A percentile compares a stretch with the other conserved stretches of the same genome.
Conservation (phyloP, 495 filamentous ascomycete genomes). For the Penicillium bialowiezense region DNA sequence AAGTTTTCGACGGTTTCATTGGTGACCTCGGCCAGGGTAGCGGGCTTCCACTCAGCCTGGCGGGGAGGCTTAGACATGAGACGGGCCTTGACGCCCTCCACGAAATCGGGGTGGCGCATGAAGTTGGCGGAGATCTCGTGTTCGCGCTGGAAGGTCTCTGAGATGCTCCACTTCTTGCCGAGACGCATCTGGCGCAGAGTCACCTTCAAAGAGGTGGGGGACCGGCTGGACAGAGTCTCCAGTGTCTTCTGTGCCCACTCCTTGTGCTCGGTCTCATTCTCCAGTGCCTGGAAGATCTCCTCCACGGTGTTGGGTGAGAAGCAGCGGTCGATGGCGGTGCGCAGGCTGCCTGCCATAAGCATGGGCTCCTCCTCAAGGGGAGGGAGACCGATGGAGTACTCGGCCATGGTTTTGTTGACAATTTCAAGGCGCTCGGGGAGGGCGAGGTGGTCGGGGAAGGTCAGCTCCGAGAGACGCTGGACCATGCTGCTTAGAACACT, state of each 20-base stretch:
- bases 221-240: constrained; percentile 65
- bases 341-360: constrained; percentile 58
- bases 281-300: constrained; percentile 66
- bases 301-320: constrained; percentile 65
- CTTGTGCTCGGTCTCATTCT: constrained; percentile 52
- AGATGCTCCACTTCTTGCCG: constrained; percentile 71
- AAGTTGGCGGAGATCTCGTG: constrained; percentile 74
- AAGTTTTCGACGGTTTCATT: constrained; percentile 52
- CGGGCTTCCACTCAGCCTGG: constrained; percentile 68
- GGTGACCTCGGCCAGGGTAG: constrained; percentile 59
- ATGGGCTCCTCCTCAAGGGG: constrained; percentile 59
- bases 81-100: constrained; percentile 74
- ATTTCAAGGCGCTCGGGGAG: constrained; percentile 59
- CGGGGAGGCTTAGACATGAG: constrained; percentile 64
- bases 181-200: constrained; percentile 75
- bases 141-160: constrained; percentile 79
- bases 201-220: constrained; percentile 81
- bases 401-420: constrained; percentile 86
- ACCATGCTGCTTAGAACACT: constrained; percentile 76
- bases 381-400: constrained; percentile 81
- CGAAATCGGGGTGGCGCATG: constrained; percentile 86
- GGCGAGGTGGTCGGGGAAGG: constrained; percentile 71
- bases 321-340: constrained; percentile 80
- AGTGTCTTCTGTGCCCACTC: constrained; percentile 76
- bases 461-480: constrained; percentile 80